Evolutionary conservation across 2,329 filamentous ascomycete species (phyloP), one percentile per base, ranked within the genome.

Genomic region (Knoxdaviesia capensis): DNA sequence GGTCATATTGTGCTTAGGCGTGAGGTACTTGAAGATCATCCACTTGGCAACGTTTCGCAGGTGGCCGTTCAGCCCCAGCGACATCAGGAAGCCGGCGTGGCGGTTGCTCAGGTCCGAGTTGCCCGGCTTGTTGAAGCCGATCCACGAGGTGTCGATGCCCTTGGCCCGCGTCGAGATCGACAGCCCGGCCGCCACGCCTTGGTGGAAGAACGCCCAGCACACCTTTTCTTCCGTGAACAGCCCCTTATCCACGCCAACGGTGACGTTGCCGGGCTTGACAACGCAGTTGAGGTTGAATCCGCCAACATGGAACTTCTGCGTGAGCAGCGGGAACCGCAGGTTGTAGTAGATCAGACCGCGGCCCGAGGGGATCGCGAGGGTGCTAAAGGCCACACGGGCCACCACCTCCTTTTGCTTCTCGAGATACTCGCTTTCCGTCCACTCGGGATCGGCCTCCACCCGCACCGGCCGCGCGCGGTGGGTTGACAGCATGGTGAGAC

Each of bases 21-120:
- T 98, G n/a, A 98, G 65, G 51, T 98, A 98, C 54, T 94, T 96
- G 69, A 96, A 98, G 6, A 87, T 88, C 37, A 98, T 80, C 88
- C 90, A 98, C 62, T 96, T 96, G 3, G 90, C 90, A 31, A 98
- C 72, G 6, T 77, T 80, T 50, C 84, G 90, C n/a, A 98, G 65
- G 59, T 98, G 92, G 0, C 90, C 92, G 51, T 94, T 94, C 29
- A 98, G 65, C 4, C 90, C 90, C 5, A 98, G 67, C 5, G 86
- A 90, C 1, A 98, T 68, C 37, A 98, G 62, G 48, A 98, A 90
- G 0, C 90, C 90, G 31, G 90, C 92, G 56, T 98, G 90, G n/a
- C 90, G 74, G 54, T 96, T 94, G 48, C 81, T 94, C 9, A 94
- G 68, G 42, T 98, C 90, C 20, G 20, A 20, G 34, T 76, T 71